A percentile compares a stretch with the other conserved stretches of the same genome.
These are phyloP conservation scores for Fusarium vanettenii DNA, from an alignment of 2,329 filamentous ascomycete species.

Conservation along the genomic window DNA sequence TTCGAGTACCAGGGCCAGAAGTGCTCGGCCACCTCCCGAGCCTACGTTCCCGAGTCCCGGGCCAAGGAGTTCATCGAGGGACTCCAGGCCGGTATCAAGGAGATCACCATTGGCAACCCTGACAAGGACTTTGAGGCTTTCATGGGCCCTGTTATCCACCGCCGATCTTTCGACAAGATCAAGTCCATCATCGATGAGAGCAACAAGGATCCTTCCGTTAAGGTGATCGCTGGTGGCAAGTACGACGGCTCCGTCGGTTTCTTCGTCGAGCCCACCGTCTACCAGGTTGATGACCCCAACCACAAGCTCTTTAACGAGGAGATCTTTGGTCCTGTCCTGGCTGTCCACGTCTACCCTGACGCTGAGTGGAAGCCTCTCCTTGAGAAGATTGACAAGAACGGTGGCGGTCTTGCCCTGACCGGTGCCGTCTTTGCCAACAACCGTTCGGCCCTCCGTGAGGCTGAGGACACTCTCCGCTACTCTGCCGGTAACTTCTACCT, in stretches of 20 bases:
- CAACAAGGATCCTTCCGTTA: constrained; percentile 78
- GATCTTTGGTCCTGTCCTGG: constrained; percentile 83
- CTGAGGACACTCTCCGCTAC: constrained; percentile 63
- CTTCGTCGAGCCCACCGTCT: constrained; percentile 86
- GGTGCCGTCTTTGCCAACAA: constrained; percentile 63
- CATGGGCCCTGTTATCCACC: constrained; percentile 88
- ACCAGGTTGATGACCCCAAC: constrained; percentile 76
- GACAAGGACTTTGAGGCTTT: constrained; percentile 77
- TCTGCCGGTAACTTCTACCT: constrained; percentile 69
- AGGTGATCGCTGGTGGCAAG: constrained; percentile 78
- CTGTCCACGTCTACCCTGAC: constrained; percentile 83
- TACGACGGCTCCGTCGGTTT: constrained; percentile 83
- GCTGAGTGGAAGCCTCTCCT: constrained; percentile 52
- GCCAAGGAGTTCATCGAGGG: constrained; percentile 77
- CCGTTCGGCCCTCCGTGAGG: constrained; percentile 59
- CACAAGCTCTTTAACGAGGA: constrained; percentile 82
- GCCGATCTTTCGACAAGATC: constrained; percentile 83
- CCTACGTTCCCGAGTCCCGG: constrained; percentile 81
- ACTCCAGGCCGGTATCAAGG: constrained; percentile 73
- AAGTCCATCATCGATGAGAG: constrained; percentile 80
- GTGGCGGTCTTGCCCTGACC: constrained; percentile 59
- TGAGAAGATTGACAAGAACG: constrained; percentile 53
- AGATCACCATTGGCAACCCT: constrained; percentile 77
- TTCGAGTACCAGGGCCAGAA: constrained; percentile 95
- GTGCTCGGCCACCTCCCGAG: constrained; percentile 85